A percentile compares a stretch with the other conserved stretches of the same genome.
Conservation (phyloP, 768 basidiomycete species). For the Lactarius pseudohatsudake region DNA sequence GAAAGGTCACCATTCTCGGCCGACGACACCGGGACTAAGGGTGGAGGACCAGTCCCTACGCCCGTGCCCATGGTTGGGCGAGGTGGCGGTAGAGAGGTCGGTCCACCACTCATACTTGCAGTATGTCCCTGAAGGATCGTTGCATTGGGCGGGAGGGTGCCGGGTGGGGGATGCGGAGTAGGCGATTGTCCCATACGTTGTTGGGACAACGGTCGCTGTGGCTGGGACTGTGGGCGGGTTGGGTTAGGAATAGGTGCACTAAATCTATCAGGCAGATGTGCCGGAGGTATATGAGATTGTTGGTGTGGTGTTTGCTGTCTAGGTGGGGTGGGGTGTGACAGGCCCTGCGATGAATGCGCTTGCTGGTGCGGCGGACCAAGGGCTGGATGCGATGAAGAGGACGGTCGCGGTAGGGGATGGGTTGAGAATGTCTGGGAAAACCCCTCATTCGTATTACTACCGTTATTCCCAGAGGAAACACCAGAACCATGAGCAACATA, state of each 20-base stretch:
- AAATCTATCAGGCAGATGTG: constrained; percentile 17
- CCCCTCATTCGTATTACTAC: constrained; percentile 31
- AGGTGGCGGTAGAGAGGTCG: constrained; percentile 19
- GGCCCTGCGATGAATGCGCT: constrained; percentile 15
- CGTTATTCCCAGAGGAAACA: constrained; percentile 21
- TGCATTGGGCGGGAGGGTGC: constrained; percentile 38
- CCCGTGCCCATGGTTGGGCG: constrained; percentile 7
- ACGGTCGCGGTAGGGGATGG: constrained; percentile 37
- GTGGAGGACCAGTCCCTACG: constrained; percentile 14
- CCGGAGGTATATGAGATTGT: constrained; percentile 25
- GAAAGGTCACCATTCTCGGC: constrained; percentile 21
- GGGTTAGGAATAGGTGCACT: constrained; percentile 30
- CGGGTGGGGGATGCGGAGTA: constrained; percentile 46
- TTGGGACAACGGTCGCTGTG: constrained; percentile 39
- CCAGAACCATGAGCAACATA: constrained; percentile 47
- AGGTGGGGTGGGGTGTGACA: constrained; percentile 22
- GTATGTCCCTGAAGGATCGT: constrained; percentile 30
- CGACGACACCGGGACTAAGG: constrained; percentile 19
- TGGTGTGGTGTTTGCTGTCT: constrained; percentile 28
- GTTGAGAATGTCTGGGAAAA: constrained; percentile 39
- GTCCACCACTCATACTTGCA: constrained; percentile 22
- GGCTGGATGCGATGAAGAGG: constrained; percentile 37
- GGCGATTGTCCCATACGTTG: constrained; percentile 46
- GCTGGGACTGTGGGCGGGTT: constrained; percentile 33
- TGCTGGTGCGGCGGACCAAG: constrained; percentile 20